Evolutionary conservation across 176 grass and related monocot genomes (phyloP).

Genomic region (Oryza coarctata): DNA sequence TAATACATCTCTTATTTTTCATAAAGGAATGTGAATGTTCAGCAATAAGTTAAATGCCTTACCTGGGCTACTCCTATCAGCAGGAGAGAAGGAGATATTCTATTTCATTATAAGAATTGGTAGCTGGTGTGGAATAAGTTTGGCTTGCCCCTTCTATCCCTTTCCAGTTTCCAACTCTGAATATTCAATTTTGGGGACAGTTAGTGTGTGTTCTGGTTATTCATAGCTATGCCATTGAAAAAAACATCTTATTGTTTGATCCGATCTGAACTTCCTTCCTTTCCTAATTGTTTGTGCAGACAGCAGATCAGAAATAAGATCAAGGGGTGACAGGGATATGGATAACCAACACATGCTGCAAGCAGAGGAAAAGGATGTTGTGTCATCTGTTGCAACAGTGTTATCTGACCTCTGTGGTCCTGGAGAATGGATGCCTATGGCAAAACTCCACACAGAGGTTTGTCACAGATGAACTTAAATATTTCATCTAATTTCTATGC

Average conservation of each 20-base stretch:
- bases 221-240: background rate
- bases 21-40: background rate
- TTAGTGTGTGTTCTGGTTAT: background rate
- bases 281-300: conserved; percentile 37
- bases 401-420: conserved; percentile 87
- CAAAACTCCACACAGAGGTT: conserved; percentile 87
- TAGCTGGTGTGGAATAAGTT: conserved; percentile 4
- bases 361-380: conserved; percentile 84
- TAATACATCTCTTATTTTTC: background rate
- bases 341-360: conserved; percentile 75
- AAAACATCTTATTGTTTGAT: background rate
- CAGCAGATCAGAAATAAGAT: conserved; percentile 65
- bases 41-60: background rate
- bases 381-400: conserved; percentile 86
- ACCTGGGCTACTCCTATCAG: background rate
- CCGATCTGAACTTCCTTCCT: background rate
- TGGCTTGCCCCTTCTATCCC: background rate
- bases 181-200: background rate
- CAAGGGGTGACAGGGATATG: conserved; percentile 73
- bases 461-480: conserved; percentile 33
- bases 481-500: background rate
- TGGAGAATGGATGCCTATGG: conserved; percentile 89
- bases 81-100: background rate
- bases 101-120: background rate
- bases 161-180: background rate